phyloP scores from a whole-genome alignment of 2,329 filamentous ascomycete genomes.

The Cladophialophora exuberans region DNA sequence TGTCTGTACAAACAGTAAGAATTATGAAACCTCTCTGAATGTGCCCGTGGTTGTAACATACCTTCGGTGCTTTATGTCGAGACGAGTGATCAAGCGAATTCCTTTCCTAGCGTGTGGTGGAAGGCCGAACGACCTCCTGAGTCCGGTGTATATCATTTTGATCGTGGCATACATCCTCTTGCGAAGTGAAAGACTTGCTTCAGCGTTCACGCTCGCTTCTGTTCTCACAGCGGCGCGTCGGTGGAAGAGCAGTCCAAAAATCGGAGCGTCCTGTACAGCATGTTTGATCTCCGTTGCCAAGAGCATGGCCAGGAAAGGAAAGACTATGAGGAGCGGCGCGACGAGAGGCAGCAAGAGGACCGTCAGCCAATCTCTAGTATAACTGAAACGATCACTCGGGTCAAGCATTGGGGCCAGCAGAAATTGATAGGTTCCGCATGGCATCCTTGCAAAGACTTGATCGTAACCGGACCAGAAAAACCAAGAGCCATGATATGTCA shows the following conservation, averaged over 20 bases:
- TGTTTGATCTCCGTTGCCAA: constrained; percentile 67
- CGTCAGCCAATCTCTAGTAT: not conserved
- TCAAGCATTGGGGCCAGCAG: not conserved
- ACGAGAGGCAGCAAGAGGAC: not conserved
- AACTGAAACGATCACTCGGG: not conserved
- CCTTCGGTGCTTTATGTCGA: not conserved
- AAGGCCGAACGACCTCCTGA: not conserved
- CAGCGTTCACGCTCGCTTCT: not conserved
- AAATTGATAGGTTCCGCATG: not conserved
- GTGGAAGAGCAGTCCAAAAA: not conserved
- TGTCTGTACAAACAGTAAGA: not conserved
- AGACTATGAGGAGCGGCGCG: constrained; percentile 66
- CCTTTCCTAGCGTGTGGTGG: not conserved
- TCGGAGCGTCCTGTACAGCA: not conserved
- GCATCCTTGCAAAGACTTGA: not conserved
- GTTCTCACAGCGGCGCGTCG: too few relatives aligned
- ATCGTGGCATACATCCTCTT: not conserved
- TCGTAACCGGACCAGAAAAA: not conserved
- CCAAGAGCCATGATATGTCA: not conserved
- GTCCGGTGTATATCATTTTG: not conserved
- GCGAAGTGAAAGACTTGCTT: not conserved
- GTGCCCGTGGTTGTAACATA: not conserved
- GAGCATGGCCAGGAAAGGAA: constrained; percentile 83
- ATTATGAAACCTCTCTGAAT: not conserved
- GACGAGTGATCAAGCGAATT: not conserved